Evolutionary conservation across 1,139 yeast genomes (phyloP), one percentile per base, ranked within the genome.

Genomic region (Kurtzmaniella natalensis): DNA sequence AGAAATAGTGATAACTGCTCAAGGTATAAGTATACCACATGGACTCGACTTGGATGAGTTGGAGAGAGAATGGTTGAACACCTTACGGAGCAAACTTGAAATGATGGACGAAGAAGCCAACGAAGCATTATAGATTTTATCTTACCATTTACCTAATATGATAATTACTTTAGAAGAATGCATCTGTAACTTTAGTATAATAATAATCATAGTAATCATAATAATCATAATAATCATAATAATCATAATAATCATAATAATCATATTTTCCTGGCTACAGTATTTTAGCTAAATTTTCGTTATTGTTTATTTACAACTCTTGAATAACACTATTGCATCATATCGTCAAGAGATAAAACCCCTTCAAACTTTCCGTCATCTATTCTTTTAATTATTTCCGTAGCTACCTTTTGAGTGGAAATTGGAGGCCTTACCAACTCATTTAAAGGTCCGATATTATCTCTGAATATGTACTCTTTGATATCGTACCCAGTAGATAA

Each of bases 361-460:
- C 92, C 94, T 15, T 56, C 59, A 41, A 75, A 72, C 2, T 53
- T 54, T 0, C 54, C 51, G 37, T 78, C 77, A 14, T 68, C 68
- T 25, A 85, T 57, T 28, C 76, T 76, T 30, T 77, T 73, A 20
- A 78, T 62, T 2, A 80, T 62, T 30, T 76, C 74, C 31, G 60
- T 52, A 1, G 92, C 86, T 2, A 87, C 94, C 28, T 70, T 64
- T 42, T 80, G 84, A 0, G 87, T 83, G 1, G 86, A 70, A 3
- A 84, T 63, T 0, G 83, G 64, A 0, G 92, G 92, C 42, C 85
- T 67, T 0, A 80, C 57, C 32, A 76, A 36, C 1, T 66, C 63
- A 44, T 74, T 74, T n/a, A 76, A 41, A 35, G 55, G 53, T 4
- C 48, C 39, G 7, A 53, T 30, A 3, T 47, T 45, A 28, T 59